A percentile compares a stretch with the other conserved stretches of the same genome.
Conservation (phyloP, 306 rosid species). For the Cicer arietinum region DNA sequence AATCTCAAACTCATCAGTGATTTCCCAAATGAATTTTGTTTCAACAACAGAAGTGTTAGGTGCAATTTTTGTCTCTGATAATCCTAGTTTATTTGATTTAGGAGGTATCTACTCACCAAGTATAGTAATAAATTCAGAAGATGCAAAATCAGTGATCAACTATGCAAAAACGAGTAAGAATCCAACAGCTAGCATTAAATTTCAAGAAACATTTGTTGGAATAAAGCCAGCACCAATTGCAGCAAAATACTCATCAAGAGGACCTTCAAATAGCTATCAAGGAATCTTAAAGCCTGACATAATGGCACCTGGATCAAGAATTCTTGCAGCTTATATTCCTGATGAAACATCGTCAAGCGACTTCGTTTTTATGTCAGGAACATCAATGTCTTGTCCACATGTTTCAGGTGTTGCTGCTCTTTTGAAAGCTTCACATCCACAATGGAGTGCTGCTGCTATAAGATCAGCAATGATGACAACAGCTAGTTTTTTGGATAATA, state of each 20-base stretch:
- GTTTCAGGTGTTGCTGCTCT: constrained; percentile 46
- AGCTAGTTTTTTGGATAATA: constrained; percentile 45
- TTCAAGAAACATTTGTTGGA: constrained; percentile 48
- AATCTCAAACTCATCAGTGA: background rate
- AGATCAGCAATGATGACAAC: constrained; percentile 46
- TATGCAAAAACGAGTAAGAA: constrained; percentile 27
- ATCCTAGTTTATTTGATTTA: background rate
- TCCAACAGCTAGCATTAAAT: constrained; percentile 44
- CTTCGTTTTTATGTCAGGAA: constrained; percentile 45
- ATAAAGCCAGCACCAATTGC: constrained; percentile 52
- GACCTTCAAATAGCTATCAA: constrained; percentile 44
- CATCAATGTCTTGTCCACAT: constrained; percentile 49
- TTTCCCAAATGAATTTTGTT: background rate
- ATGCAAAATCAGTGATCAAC: constrained; percentile 43
- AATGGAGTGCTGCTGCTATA: constrained; percentile 49
- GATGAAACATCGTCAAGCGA: background rate
- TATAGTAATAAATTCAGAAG: constrained; percentile 46
- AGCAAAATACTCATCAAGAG: constrained; percentile 52
- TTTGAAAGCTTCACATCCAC: constrained; percentile 40
- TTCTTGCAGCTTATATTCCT: constrained; percentile 48
- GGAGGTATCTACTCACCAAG: constrained; percentile 30
- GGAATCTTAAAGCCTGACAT: constrained; percentile 49
- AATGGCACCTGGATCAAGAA: constrained; percentile 47
- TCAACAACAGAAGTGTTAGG: constrained; percentile 25
- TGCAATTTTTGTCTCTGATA: constrained; percentile 40